Conservation (phyloP, 345 rosid genomes). For the Euphorbia pulcherrima region DNA sequence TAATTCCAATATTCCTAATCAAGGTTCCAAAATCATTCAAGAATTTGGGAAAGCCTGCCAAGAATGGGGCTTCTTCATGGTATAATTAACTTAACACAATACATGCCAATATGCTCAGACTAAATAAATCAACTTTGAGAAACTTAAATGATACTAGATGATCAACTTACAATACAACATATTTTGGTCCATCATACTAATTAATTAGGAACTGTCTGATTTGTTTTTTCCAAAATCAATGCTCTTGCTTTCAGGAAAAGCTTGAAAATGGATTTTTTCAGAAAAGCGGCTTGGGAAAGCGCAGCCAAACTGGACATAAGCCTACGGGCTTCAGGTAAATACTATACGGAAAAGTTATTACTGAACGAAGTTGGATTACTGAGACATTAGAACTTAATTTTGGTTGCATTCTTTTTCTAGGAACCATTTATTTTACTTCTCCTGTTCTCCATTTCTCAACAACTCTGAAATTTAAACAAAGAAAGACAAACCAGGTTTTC, state of each 20-base stretch:
- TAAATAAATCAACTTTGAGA: neutral
- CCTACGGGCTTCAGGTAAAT: slow-evolving; percentile 44
- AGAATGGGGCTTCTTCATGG: slow-evolving; percentile 15
- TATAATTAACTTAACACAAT: neutral
- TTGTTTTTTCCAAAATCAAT: slow-evolving; percentile 40
- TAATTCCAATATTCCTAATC: slow-evolving; percentile 27
- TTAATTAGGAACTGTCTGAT: slow-evolving; percentile 49
- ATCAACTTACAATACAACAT: no score
- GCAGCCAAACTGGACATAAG: no score
- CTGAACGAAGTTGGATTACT: neutral
- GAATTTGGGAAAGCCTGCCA: slow-evolving; percentile 50
- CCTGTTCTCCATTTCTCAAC: no score
- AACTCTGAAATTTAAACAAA: no score
- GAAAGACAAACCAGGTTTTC: no score
- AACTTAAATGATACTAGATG: neutral
- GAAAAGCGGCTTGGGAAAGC: no score
- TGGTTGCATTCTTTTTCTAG: neutral
- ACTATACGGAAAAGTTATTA: neutral
- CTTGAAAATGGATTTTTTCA: no score
- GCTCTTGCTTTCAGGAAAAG: no score
- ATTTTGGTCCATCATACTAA: no score
- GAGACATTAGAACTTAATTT: no score
- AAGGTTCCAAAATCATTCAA: slow-evolving; percentile 27
- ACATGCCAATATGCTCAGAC: neutral
- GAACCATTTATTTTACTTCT: neutral